phyloP scores from a whole-genome alignment of 2,329 filamentous ascomycete species.

The Emergomyces africanus region DNA sequence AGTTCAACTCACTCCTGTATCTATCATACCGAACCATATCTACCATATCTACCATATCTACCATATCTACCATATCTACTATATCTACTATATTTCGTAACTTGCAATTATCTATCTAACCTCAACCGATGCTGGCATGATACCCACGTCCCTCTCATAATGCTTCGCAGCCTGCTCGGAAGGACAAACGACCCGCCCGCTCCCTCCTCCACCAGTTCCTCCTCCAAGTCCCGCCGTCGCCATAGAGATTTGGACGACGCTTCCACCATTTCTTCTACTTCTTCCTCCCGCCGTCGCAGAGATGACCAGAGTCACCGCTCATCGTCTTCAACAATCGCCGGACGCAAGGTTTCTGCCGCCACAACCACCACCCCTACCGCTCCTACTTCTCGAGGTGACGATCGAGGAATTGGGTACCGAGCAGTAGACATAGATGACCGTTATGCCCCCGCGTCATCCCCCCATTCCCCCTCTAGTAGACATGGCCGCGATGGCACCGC shows the following conservation, averaged over 20 bases:
- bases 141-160: background rate
- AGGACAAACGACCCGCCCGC: slow-evolving; percentile 1
- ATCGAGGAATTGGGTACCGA: slow-evolving; percentile 30
- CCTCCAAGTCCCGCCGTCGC: slow-evolving; percentile 14
- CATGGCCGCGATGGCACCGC: slow-evolving; percentile 5
- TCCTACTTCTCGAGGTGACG: slow-evolving; percentile 28
- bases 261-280: slow-evolving; percentile 6
- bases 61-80: background rate
- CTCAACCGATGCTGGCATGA: background rate
- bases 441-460: slow-evolving; percentile 5
- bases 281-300: slow-evolving; percentile 5
- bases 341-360: slow-evolving; percentile 23
- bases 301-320: slow-evolving; percentile 17
- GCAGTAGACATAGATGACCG: slow-evolving; percentile 17
- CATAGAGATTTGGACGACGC: slow-evolving; percentile 8
- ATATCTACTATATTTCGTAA: no score
- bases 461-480: slow-evolving; percentile 11
- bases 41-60: background rate
- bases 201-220: slow-evolving; percentile 3
- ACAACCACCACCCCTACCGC: background rate
- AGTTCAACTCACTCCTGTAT: background rate
- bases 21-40: background rate
- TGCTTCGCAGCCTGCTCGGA: slow-evolving; percentile 6
- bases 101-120: background rate
- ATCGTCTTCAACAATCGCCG: slow-evolving; percentile 20